phyloP scores from a whole-genome alignment of 164 flowering plant species.

The Kingdonia uniflora region DNA sequence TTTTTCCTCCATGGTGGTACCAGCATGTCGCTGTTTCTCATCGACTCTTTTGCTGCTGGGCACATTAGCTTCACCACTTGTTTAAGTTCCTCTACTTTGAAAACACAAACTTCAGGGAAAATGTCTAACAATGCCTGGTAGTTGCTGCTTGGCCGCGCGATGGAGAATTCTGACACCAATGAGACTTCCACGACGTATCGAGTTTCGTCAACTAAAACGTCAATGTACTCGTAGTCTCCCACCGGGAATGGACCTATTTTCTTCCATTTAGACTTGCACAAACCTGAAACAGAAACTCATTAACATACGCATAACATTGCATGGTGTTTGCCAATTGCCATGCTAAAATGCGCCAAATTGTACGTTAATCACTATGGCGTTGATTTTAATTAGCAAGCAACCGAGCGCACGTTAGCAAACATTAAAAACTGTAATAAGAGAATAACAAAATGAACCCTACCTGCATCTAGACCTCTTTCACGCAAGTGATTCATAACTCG shows the following conservation, averaged over 20 bases:
- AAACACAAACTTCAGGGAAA: constrained; percentile 46
- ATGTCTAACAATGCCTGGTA: constrained; percentile 33
- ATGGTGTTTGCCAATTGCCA: background rate
- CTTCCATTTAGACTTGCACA: constrained; percentile 76
- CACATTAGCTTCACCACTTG: constrained; percentile 51
- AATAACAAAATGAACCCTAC: background rate
- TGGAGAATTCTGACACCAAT: constrained; percentile 47
- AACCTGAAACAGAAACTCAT: constrained; percentile 24
- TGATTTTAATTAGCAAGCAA: background rate
- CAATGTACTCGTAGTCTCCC: constrained; percentile 60
- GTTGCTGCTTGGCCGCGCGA: constrained; percentile 47
- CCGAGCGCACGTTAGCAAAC: background rate
- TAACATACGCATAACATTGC: background rate
- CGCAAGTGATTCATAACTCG: background rate
- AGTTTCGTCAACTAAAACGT: constrained; percentile 26
- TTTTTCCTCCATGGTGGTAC: constrained; percentile 83
- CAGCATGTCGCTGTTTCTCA: constrained; percentile 41
- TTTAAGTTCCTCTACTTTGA: constrained; percentile 38
- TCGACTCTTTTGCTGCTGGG: constrained; percentile 40
- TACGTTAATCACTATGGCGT: background rate
- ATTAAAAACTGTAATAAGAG: background rate
- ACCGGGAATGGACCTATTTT: constrained; percentile 36
- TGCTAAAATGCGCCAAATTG: background rate
- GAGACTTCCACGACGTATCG: constrained; percentile 52
- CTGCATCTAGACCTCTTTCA: background rate